Evolutionary conservation across 441 rosid species (phyloP), one percentile per base, ranked within the genome.

Genomic region (Populus hybrid): DNA sequence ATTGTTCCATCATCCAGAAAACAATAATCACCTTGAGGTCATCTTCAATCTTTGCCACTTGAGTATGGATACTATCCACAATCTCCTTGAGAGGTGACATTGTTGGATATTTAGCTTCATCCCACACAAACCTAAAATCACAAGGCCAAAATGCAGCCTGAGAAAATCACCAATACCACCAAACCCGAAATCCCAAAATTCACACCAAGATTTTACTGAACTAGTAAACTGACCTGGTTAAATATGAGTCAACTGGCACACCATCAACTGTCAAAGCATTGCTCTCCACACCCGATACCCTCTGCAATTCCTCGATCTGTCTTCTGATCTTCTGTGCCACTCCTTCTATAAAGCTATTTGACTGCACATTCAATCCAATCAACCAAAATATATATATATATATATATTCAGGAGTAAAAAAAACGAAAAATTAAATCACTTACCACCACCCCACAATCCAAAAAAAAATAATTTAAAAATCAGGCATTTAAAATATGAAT

Each of bases 281-380:
- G 86, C 91, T 92, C 89, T 93, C 99, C 35, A 34, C 99, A 71
- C 92, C 90, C 4, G 98, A 90, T 3, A 89, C 89, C 85, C 91
- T 93, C 89, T 97, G 97, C 88, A 97, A 74, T 74, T 97, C 99
- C 84, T 94, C 98, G 78, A 97, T 93, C 91, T 94, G 98, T 73
- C 99, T 87, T 89, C 92, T 93, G 86, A 92, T 92, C 91, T 97
- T 97, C 79, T 88, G 98, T 8, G 97, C 89, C 23, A 92, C 98
- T 75, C 97, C 98, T 85, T 93, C 99, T 53, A 97, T 87, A 80
- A 93, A 94, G 79, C 80, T 90, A 82, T 93, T 97, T 10, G 99
- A 94, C 99, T 97, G 83, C 84, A 82, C 72, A 82, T 24, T 53
- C 63, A 6, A 53, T 53, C 21, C 63, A 53, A 53, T 53, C 63